Evolutionary conservation across 441 rosid genomes (phyloP).

Genomic region (Melianthus villosus): DNA sequence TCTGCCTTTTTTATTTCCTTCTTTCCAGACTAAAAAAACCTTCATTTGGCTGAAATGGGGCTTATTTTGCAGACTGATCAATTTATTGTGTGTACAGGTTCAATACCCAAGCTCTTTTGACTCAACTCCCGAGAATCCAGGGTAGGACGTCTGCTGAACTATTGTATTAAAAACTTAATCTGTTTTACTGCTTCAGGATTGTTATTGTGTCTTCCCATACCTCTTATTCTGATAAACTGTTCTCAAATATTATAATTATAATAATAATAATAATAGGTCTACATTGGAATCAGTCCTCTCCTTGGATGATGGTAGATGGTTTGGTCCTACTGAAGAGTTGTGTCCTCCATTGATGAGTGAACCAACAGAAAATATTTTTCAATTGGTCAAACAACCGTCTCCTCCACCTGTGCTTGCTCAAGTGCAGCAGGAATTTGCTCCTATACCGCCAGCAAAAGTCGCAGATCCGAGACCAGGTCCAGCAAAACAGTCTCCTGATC

Average conservation of each 20-base stretch:
- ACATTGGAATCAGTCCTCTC: conserved; percentile 72
- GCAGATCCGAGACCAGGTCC: conserved; percentile 99
- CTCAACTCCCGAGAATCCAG: conserved; percentile 24
- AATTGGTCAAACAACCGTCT: conserved; percentile 63
- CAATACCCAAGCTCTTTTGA: conserved; percentile 68
- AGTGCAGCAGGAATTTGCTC: conserved; percentile 42
- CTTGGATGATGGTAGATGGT: conserved; percentile 88
- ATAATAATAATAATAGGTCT: too few species aligned
- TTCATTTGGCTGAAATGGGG: conserved; percentile 6
- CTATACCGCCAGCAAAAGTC: conserved; percentile 73
- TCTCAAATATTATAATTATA: too few species aligned
- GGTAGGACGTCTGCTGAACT: conserved; percentile 18
- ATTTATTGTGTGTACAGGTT: conserved; percentile 35
- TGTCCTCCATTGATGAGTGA: conserved; percentile 30
- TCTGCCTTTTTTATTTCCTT: too few species aligned
- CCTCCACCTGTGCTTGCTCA: conserved; percentile 92
- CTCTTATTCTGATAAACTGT: too few species aligned
- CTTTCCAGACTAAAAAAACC: background rate
- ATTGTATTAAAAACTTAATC: background rate
- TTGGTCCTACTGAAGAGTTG: conserved; percentile 29
- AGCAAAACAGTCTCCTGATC: conserved; percentile 46
- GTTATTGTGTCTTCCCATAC: too few species aligned
- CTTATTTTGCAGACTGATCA: conserved; percentile 7
- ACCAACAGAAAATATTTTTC: conserved; percentile 59
- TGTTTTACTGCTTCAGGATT: too few species aligned